These are phyloP conservation scores for Botrytis fragariae DNA, from an alignment of 2,329 filamentous ascomycete genomes.

Conservation along the genomic window DNA sequence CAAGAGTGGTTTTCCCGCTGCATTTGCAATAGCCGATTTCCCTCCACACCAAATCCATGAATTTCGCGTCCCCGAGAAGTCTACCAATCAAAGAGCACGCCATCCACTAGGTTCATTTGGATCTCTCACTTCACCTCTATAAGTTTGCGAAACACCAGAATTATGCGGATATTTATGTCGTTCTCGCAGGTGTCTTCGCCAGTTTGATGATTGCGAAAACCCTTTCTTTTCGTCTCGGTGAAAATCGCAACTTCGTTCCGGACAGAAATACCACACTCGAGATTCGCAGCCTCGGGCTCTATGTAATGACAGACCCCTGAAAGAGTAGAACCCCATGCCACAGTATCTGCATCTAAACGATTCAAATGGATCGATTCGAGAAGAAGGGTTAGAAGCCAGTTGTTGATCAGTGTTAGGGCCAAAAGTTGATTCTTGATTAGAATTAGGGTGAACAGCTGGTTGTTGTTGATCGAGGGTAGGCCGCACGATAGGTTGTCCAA, in stretches of 20 bases:
- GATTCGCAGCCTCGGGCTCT: accelerated
- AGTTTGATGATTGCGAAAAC: accelerated
- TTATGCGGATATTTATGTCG: accelerated
- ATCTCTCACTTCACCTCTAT: background rate
- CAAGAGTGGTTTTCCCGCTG: background rate
- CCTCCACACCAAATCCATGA: background rate
- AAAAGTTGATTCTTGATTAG: background rate
- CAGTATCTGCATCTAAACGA: accelerated
- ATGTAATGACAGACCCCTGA: no score
- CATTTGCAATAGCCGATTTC: accelerated
- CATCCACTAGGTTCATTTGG: accelerated
- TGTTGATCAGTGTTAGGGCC: background rate
- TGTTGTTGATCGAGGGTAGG: background rate
- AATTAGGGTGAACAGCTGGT: background rate
- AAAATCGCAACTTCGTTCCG: background rate
- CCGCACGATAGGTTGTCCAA: no score
- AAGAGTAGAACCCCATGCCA: background rate
- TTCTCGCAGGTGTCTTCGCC: background rate
- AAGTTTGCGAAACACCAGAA: accelerated
- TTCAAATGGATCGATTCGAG: background rate
- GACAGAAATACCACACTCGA: background rate
- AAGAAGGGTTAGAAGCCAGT: background rate
- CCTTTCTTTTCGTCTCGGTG: background rate
- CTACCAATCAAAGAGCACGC: background rate
- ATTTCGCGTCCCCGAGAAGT: background rate